Percentiles rank a stretch among this genome's conserved stretches.
Evolutionary conservation across 2,329 filamentous ascomycete species (phyloP).

Genomic region (Claviceps spartinae): DNA sequence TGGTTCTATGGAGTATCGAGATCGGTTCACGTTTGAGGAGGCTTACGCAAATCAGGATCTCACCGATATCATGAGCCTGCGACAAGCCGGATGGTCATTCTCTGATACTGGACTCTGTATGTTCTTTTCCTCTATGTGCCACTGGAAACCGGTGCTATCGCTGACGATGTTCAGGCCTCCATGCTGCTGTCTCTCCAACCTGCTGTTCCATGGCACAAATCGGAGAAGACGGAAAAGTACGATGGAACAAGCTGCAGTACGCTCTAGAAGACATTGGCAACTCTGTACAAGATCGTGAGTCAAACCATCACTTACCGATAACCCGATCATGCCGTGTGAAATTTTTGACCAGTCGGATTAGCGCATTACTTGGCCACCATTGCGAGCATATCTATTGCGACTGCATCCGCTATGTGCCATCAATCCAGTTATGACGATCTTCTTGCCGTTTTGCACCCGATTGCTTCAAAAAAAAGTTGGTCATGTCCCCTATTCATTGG

Average conservation of each 20-base stretch:
- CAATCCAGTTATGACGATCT: slow-evolving; percentile 54
- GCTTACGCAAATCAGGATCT: slow-evolving; percentile 51
- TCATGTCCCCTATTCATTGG: not conserved
- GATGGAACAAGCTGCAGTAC: slow-evolving; percentile 44
- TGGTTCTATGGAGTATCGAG: slow-evolving; percentile 67
- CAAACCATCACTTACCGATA: not conserved
- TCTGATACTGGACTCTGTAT: slow-evolving; percentile 50
- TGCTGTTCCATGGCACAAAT: slow-evolving; percentile 45
- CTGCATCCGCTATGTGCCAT: slow-evolving; percentile 31
- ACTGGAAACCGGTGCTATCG: not conserved
- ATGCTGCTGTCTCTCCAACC: slow-evolving; percentile 48
- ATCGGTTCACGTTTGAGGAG: slow-evolving; percentile 58
- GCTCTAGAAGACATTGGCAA: slow-evolving; percentile 33
- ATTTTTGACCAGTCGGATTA: slow-evolving; percentile 15
- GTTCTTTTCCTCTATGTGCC: slow-evolving; percentile 10
- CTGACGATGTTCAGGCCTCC: slow-evolving; percentile 30
- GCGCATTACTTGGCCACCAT: slow-evolving; percentile 44
- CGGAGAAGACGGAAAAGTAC: slow-evolving; percentile 42
- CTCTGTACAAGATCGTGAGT: slow-evolving; percentile 33
- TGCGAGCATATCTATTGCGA: slow-evolving; percentile 44
- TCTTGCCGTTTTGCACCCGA: slow-evolving; percentile 49
- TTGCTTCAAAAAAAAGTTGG: slow-evolving; percentile 20
- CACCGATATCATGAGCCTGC: slow-evolving; percentile 52
- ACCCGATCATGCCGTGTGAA: not conserved
- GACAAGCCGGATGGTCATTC: slow-evolving; percentile 68